phyloP scores from a whole-genome alignment of 495 filamentous ascomycete genomes.

The Penicillium daleae region DNA sequence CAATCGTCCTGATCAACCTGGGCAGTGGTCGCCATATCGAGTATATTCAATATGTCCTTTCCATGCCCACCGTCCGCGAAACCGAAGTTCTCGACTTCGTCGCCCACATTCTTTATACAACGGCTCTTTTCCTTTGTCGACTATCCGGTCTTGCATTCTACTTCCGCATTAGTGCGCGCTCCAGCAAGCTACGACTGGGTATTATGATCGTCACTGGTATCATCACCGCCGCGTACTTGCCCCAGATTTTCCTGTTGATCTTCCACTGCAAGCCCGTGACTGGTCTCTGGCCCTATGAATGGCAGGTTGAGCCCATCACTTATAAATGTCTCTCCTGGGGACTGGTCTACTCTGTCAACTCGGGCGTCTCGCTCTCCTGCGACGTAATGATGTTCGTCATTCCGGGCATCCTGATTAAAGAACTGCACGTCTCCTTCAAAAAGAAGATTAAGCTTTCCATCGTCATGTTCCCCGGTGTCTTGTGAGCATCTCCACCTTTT shows the following conservation, averaged over 20 bases:
- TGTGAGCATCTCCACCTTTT: slow-evolving; percentile 34
- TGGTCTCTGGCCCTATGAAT: slow-evolving; percentile 50
- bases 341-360: slow-evolving; percentile 49
- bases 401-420: slow-evolving; percentile 44
- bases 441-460: slow-evolving; percentile 43
- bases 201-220: slow-evolving; percentile 40
- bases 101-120: slow-evolving; percentile 52
- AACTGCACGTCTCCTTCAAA: slow-evolving; percentile 37
- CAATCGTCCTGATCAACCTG: slow-evolving; percentile 45
- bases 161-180: slow-evolving; percentile 41
- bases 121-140: slow-evolving; percentile 48
- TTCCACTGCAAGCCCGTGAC: slow-evolving; percentile 52
- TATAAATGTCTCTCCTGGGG: slow-evolving; percentile 50
- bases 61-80: slow-evolving; percentile 32
- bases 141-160: slow-evolving; percentile 55
- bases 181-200: slow-evolving; percentile 35
- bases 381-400: slow-evolving; percentile 50
- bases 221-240: slow-evolving; percentile 42
- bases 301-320: slow-evolving; percentile 35
- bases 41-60: slow-evolving; percentile 52
- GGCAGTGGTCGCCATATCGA: slow-evolving; percentile 51
- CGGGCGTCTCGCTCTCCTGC: slow-evolving; percentile 44
- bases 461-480: slow-evolving; percentile 49
- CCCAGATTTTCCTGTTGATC: slow-evolving; percentile 49
- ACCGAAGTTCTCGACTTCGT: slow-evolving; percentile 51